Evolutionary conservation across 2,329 filamentous ascomycete genomes (phyloP), one percentile per base, ranked within the genome.

Genomic region (Mycocentrospora acerina): DNA sequence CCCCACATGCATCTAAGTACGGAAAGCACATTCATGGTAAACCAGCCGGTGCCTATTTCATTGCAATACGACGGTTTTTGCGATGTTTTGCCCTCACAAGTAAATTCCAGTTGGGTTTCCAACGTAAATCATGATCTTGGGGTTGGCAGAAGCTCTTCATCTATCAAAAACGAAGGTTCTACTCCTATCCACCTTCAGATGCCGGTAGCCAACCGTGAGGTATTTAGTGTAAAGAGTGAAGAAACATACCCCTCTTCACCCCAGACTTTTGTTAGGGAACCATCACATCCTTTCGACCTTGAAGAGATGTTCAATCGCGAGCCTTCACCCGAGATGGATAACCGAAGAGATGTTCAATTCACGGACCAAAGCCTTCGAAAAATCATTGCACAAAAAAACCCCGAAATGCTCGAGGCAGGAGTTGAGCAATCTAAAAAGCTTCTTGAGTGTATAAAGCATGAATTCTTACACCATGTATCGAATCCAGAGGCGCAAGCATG

Each of bases 331-430:
- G 40, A 46, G 4, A 24, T n/a, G 9, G 37, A 46, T 2, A 24
- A 32, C 8, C 33, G 50, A 15, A 25, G 41, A 19, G 34, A 42
- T 12, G 13, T 26, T 4, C 36, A 24, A 25, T 33, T 49, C 2
- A 33, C 39, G 1, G 42, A 58, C 30, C 44, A 29, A 3, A 40
- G 28, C 37, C 53, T 74, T 13, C 56, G 62, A 27, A 41, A 55
- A 18, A 48, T 73, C 11, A 55, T 68, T 4, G 51, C 57, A 4
- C 55, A 66, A 10, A 42, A 57, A 3, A 41, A 55, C 2, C 57
- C 64, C 0, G 53, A 65, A 18, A 52, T 67, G 10, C 55, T 74
- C 1, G 71, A 74, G 42, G 55, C 62, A 9, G 67, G 64, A 12
- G 69, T 74, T 3, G 42, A 60, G 26, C 55, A 61, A 26, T 68